phyloP scores from a whole-genome alignment of 2,329 filamentous ascomycete genomes.

The Trichoderma sp. region DNA sequence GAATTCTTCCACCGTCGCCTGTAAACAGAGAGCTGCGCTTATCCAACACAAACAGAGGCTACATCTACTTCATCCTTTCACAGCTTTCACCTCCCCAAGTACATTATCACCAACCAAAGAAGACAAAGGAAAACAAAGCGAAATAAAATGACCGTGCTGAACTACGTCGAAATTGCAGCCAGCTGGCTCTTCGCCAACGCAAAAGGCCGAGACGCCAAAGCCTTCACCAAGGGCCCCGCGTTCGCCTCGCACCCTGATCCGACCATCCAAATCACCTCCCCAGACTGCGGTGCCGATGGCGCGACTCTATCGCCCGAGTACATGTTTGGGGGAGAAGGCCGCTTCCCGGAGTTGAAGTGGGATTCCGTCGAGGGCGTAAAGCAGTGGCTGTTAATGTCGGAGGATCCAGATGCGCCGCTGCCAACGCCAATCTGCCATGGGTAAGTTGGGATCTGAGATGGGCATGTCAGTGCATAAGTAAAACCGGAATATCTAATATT shows the following conservation, averaged over 20 bases:
- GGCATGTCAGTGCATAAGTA: not conserved
- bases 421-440: constrained; percentile 45
- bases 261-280: constrained; percentile 39
- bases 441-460: constrained; percentile 27
- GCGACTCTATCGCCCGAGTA: constrained; percentile 37
- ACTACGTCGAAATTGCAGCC: constrained; percentile 35
- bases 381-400: constrained; percentile 46
- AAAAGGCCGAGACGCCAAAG: constrained; percentile 38
- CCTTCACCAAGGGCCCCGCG: constrained; percentile 36
- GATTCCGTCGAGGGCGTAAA: constrained; percentile 34
- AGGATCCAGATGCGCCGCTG: constrained; percentile 47
- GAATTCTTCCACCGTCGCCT: not conserved
- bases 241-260: constrained; percentile 34
- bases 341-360: constrained; percentile 43
- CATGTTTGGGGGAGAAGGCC: constrained; percentile 37
- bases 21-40: not conserved
- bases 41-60: not conserved
- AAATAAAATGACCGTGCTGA: constrained; percentile 22
- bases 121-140: not conserved
- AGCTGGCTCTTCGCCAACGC: constrained; percentile 40
- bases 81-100: not conserved
- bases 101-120: not conserved
- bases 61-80: not conserved
- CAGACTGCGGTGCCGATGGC: constrained; percentile 39
- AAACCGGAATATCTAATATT: not conserved